phyloP scores from a whole-genome alignment of 176 grass and related monocot species.

The Chloris gayana region DNA sequence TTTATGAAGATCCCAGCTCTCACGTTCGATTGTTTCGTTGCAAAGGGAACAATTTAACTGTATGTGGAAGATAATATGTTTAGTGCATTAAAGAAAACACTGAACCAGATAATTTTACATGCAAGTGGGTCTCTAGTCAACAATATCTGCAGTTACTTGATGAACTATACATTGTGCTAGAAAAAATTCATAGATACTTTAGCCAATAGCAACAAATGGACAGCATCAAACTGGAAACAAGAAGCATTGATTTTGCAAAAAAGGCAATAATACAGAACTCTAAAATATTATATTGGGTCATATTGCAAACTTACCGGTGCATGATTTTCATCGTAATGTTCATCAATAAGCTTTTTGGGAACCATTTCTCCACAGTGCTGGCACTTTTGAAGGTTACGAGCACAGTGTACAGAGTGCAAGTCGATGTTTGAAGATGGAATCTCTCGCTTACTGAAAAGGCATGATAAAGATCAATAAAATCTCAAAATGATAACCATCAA shows the following conservation, averaged over 20 bases:
- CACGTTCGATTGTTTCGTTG: constrained; percentile 65
- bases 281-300: neutral
- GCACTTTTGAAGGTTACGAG: constrained; percentile 78
- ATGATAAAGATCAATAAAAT: constrained; percentile 16
- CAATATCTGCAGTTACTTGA: neutral
- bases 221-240: constrained; percentile 23
- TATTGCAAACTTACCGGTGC: constrained; percentile 55
- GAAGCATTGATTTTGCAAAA: neutral
- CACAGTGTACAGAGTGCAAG: constrained; percentile 74
- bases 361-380: constrained; percentile 73
- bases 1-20: constrained; percentile 76
- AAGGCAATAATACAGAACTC: neutral
- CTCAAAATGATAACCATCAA: constrained; percentile 1
- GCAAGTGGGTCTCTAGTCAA: neutral
- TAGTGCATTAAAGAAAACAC: neutral
- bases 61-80: constrained; percentile 29
- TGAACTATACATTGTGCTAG: neutral
- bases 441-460: constrained; percentile 53
- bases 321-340: constrained; percentile 70
- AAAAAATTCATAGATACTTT: neutral
- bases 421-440: constrained; percentile 70
- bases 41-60: constrained; percentile 86
- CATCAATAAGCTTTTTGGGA: constrained; percentile 64
- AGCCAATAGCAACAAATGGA: neutral
- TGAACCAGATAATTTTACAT: neutral